phyloP scores from a whole-genome alignment of 2,329 filamentous ascomycete genomes.

The Aspergillus niger region DNA sequence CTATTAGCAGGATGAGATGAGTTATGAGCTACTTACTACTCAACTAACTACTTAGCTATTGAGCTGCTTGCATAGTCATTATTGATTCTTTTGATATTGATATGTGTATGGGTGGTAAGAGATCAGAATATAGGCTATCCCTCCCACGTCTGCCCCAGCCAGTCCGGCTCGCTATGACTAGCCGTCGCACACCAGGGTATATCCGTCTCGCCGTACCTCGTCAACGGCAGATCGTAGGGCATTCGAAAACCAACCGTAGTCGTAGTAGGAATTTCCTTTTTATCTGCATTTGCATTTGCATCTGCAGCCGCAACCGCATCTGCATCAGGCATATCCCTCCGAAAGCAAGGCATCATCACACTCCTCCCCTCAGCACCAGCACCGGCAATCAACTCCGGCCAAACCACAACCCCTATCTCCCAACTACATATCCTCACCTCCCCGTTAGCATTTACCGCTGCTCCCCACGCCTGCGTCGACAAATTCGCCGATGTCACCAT shows the following conservation, averaged over 20 bases:
- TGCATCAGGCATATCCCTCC: constrained; percentile 56
- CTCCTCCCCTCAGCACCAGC: constrained; percentile 28
- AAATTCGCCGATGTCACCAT: constrained; percentile 88
- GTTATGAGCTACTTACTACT: not conserved
- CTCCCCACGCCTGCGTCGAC: constrained; percentile 87
- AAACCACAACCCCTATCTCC: constrained; percentile 81
- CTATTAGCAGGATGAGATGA: not conserved
- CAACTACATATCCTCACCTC: constrained; percentile 75
- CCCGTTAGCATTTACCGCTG: constrained; percentile 56
- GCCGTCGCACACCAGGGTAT: constrained; percentile 75
- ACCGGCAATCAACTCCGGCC: constrained; percentile 61
- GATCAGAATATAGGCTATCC: not conserved
- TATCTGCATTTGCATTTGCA: constrained; percentile 3
- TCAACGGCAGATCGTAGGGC: constrained; percentile 79
- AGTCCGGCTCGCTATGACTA: constrained; percentile 60
- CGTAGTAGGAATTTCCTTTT: too few species aligned
- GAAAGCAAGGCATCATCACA: constrained; percentile 70
- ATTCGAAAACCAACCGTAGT: constrained; percentile 66
- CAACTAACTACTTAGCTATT: not conserved
- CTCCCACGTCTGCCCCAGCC: constrained; percentile 51
- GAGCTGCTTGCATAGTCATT: too few species aligned
- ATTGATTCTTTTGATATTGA: not conserved
- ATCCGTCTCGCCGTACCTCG: constrained; percentile 64
- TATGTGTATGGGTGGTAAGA: not conserved
- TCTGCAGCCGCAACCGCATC: constrained; percentile 11